A percentile compares a stretch with the other conserved stretches of the same genome.
These are phyloP conservation scores for Crithidia fasciculata DNA, from an alignment of 208 protist genomes.

Conservation along the genomic window DNA sequence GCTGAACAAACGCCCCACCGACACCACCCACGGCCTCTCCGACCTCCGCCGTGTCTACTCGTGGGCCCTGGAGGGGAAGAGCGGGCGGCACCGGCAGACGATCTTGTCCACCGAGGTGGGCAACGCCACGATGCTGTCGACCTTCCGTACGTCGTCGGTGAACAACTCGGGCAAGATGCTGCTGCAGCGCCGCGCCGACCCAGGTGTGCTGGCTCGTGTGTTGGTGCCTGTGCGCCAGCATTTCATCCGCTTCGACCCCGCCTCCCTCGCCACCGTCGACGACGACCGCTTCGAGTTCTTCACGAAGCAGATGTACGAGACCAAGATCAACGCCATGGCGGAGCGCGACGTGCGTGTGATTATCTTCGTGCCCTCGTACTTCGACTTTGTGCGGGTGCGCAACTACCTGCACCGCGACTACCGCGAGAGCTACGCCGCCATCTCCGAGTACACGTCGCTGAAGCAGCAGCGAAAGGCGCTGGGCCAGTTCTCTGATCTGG, in stretches of 20 bases:
- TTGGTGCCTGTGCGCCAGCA: conserved; percentile 87
- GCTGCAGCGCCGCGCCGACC: conserved; percentile 59
- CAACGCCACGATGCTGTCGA: conserved; percentile 87
- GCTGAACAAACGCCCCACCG: conserved; percentile 83
- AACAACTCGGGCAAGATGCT: conserved; percentile 82
- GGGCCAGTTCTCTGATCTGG: conserved; percentile 85
- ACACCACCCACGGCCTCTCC: conserved; percentile 81
- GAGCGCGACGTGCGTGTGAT: conserved; percentile 84
- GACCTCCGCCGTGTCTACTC: conserved; percentile 92
- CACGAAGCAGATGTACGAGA: conserved; percentile 80
- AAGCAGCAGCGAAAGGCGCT: conserved; percentile 82
- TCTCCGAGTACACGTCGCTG: conserved; percentile 94
- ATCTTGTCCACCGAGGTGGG: conserved; percentile 83
- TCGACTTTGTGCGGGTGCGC: conserved; percentile 96
- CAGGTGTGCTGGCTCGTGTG: conserved; percentile 62
- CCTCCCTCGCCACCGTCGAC: conserved; percentile 54
- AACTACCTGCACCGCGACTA: conserved; percentile 95
- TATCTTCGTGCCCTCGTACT: conserved; percentile 95
- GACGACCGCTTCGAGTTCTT: conserved; percentile 95
- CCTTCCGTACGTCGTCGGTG: conserved; percentile 77
- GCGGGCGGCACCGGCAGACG: conserved; percentile 93
- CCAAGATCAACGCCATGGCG: conserved; percentile 68
- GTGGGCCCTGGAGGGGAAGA: conserved; percentile 81
- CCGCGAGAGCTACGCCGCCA: conserved; percentile 81
- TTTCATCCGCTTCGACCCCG: conserved; percentile 89